phyloP scores from a whole-genome alignment of 805 yeast species.

The Ascoidea asiatica region DNA sequence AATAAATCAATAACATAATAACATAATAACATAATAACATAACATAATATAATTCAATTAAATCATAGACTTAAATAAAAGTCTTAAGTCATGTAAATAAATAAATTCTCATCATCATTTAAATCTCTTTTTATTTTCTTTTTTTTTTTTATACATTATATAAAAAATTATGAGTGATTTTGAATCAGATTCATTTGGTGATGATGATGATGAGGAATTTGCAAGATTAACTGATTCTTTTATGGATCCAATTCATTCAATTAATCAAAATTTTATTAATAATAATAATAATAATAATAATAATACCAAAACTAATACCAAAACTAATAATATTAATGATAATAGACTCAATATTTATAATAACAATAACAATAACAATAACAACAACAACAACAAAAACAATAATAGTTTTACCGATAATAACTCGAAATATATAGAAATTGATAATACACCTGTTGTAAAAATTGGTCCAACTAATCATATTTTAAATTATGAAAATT shows the following conservation, averaged over 20 bases:
- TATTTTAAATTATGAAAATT: slow-evolving; percentile 23
- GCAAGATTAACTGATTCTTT: slow-evolving; percentile 1
- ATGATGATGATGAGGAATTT: slow-evolving; percentile 4
- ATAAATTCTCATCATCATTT: too few species aligned
- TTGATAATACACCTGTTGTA: slow-evolving; percentile 15
- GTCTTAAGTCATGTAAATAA: too few species aligned
- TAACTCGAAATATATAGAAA: slow-evolving; percentile 22
- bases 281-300: too few species aligned
- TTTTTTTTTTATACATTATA: too few species aligned
- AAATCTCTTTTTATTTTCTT: neutral
- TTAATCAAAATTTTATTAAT: too few species aligned
- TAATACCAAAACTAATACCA: too few species aligned
- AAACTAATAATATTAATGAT: too few species aligned
- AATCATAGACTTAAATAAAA: too few species aligned
- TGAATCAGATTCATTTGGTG: slow-evolving; percentile 8
- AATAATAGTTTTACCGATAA: slow-evolving; percentile 11
- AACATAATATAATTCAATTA: too few species aligned
- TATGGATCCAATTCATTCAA: too few species aligned
- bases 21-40: too few species aligned
- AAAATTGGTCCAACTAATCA: slow-evolving; percentile 37
- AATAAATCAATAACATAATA: too few species aligned
- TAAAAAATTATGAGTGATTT: slow-evolving; percentile 1
- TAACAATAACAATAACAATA: neutral
- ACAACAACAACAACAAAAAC: neutral
- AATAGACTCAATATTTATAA: neutral